Conservation (phyloP, 2,329 filamentous ascomycete genomes). For the Plectosphaerella cucumerina region DNA sequence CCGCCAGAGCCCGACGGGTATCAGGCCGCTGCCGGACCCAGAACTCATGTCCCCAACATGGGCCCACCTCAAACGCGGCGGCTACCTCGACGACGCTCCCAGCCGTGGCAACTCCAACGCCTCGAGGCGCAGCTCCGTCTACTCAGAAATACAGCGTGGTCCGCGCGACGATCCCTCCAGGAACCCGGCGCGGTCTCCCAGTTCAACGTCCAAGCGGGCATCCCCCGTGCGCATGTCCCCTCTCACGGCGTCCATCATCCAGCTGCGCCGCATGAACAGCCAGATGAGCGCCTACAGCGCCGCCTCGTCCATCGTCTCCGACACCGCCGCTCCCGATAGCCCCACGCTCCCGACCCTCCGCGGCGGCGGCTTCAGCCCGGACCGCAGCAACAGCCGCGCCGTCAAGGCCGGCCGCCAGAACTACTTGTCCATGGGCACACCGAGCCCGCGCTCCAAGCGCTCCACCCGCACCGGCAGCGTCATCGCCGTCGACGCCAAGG, state of each 20-base stretch:
- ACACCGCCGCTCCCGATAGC: conserved; percentile 24
- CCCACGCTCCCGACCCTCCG: conserved; percentile 33
- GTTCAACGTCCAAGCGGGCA: background rate
- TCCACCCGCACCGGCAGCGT: conserved; percentile 3
- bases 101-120: conserved; percentile 1
- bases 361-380: conserved; percentile 33
- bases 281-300: conserved; percentile 40
- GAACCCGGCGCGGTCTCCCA: background rate
- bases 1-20: background rate
- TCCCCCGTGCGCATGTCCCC: conserved; percentile 1
- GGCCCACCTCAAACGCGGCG: background rate
- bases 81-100: background rate
- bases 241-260: conserved; percentile 11
- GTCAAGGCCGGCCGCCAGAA: conserved; percentile 34
- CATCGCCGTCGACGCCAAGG: conserved; percentile 5
- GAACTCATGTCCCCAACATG: background rate
- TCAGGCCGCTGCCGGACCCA: conserved; percentile 1
- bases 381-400: conserved; percentile 21
- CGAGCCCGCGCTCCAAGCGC: conserved; percentile 12
- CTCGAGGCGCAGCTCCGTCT: background rate
- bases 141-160: background rate
- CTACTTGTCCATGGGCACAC: conserved; percentile 40
- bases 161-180: background rate
- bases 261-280: conserved; percentile 56
- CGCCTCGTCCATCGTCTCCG: conserved; percentile 27